Evolutionary conservation across 169 alveolate genomes (phyloP), one percentile per base, ranked within the genome.

Genomic region (Eimeria maxima): DNA sequence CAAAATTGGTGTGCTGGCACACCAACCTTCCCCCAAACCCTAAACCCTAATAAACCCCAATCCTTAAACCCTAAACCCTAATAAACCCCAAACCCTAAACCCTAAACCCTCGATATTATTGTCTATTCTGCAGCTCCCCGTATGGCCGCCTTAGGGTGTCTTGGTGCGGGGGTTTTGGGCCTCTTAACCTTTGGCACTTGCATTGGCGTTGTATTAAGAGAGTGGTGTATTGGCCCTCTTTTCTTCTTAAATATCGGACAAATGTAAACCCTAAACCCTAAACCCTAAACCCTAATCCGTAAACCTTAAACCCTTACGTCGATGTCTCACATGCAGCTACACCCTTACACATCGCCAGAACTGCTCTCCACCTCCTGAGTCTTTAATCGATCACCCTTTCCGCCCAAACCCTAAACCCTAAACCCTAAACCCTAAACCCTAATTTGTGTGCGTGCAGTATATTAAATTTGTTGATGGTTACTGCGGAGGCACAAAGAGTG

Each of bases 191-290:
- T 27, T 22, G 57, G 57, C 5, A 7, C 57, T 50, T 50, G 57
- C 11, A 50, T 50, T 5, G 57, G 57, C 5, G 57, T 67, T 27
- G 78, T 67, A n/a, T 7, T 67, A n/a, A 22, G 78, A 5, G 44
- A 67, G 16, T 67, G 78, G 78, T 20, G 6, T 27, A 7, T 10
- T 5, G 38, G 78, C 78, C 29, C 4, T 14, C 16, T 67, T 6
- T 27, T 67, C 6, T 67, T 67, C 16, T 67, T 67, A 14, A 67
- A 67, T 20, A 22, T 67, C 78, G 78, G 78, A 14, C 78, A 67
- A 20, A 7, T 67, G 78, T 67, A 73, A 73, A 73, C 50, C 83
- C 55, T 65, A 65, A 65, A 65, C 74, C 83, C 83, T 29, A 73
- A 73, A 73, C 50, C 83, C 50, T 73, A 73, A 73, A 38, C 83